phyloP scores from a whole-genome alignment of 176 grass and related monocot species.

The Elaeis guineensis region DNA sequence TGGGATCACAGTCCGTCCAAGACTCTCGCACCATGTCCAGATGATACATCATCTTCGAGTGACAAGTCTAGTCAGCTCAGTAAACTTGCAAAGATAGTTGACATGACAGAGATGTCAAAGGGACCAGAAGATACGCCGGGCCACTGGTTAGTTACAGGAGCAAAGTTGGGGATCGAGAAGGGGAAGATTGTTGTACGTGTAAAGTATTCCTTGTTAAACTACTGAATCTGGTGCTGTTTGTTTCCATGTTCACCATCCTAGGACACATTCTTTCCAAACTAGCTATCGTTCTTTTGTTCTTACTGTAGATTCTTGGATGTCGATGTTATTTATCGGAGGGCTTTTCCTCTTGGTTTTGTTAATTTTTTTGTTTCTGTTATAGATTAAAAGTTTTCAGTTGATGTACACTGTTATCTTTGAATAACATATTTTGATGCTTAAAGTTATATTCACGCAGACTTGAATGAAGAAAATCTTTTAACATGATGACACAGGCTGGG shows the following conservation, averaged over 20 bases:
- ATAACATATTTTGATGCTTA: too few species aligned
- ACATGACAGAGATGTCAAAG: conserved; percentile 73
- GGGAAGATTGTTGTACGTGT: conserved; percentile 80
- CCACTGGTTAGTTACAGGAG: conserved; percentile 92
- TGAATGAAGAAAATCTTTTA: too few species aligned
- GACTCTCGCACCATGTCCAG: conserved; percentile 23
- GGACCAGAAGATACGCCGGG: conserved; percentile 85
- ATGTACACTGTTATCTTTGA: too few species aligned
- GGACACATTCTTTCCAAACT: conserved; percentile 38
- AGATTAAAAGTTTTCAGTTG: too few species aligned
- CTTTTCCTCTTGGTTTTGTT: too few species aligned
- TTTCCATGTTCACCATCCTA: conserved; percentile 37
- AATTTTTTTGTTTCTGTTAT: too few species aligned
- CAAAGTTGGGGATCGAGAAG: conserved; percentile 91
- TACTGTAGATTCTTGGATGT: conserved; percentile 33
- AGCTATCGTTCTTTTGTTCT: conserved; percentile 47
- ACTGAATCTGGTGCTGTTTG: conserved; percentile 51
- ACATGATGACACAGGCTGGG: too few species aligned
- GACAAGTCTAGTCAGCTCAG: conserved; percentile 25
- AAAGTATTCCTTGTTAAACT: conserved; percentile 99
- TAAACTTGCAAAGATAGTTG: conserved; percentile 82
- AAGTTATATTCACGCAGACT: too few species aligned
- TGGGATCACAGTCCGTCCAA: conserved; percentile 88
- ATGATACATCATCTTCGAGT: conserved; percentile 62
- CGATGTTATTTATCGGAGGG: neutral